Percentiles rank a stretch among this genome's conserved stretches.
Evolutionary conservation across 148 eudicot genomes (phyloP).

Genomic region (Rhododendron molle): DNA sequence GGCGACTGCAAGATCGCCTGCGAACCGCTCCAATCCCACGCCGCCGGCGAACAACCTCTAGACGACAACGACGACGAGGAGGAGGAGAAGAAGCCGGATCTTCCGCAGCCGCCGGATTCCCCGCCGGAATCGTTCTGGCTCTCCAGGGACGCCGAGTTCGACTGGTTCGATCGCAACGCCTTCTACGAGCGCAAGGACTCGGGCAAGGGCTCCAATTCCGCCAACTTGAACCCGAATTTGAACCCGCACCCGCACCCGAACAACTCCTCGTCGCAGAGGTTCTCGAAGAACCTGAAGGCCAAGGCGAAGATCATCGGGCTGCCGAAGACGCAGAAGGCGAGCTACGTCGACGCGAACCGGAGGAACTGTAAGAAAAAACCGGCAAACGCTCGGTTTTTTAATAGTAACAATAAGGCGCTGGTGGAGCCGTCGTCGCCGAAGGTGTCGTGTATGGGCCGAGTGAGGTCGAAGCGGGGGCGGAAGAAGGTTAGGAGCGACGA

Average conservation of each 20-base stretch:
- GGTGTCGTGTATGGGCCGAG: constrained; percentile 88
- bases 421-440: constrained; percentile 78
- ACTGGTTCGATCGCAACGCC: constrained; percentile 83
- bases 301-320: constrained; percentile 55
- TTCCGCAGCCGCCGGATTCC: constrained; percentile 23
- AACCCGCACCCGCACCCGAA: background rate
- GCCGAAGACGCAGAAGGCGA: constrained; percentile 62
- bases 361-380: constrained; percentile 24
- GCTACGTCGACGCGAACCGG: constrained; percentile 40
- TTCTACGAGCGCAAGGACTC: constrained; percentile 75
- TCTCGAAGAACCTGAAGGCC: constrained; percentile 28
- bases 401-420: constrained; percentile 22
- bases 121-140: constrained; percentile 87
- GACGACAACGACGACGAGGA: background rate
- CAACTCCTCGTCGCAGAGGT: constrained; percentile 48
- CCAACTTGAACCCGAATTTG: constrained; percentile 21
- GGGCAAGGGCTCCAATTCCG: constrained; percentile 38
- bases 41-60: constrained; percentile 9
- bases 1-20: constrained; percentile 55
- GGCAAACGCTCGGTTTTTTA: constrained; percentile 41
- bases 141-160: constrained; percentile 73
- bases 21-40: constrained; percentile 28
- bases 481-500: constrained; percentile 17
- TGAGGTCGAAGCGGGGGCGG: constrained; percentile 55
- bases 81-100: background rate